Base-by-base conservation (phyloP, 306 rosid species). In the Vicia sativa region DNA sequence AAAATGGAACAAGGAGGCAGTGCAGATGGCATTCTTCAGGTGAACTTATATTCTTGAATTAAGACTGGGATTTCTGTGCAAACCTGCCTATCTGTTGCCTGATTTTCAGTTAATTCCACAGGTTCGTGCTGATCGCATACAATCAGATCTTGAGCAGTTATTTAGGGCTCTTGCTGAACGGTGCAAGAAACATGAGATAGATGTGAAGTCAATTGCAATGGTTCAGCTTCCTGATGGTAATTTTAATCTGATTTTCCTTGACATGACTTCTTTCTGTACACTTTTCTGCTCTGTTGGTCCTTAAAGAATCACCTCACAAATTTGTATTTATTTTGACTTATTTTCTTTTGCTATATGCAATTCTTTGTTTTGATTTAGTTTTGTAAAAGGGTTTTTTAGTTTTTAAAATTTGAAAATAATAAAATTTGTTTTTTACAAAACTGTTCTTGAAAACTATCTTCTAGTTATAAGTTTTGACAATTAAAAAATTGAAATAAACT, bases 11-110 rank as follows among this genome's bases (percentile, higher is more conserved):
- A 90, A 75, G 98, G 98, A 80, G 98, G 98, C 71, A 92, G 98
- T 73, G 85, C 89, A 3, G 96, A 92, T 78, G 98, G 98, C 76
- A 92, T 92, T 72, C 98, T 92, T 84, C 98, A 92, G 96, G 98
- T 92, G 67, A 62, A 65, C 49, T 70, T 52, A 71, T 31, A 55
- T 58, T 54, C 10, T 56, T 62, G 37, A 35, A 60, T 57, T 69
- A 52, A 62, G 67, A 35, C 54, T 3, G 13, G n/a, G 15, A 37
- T 39, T 71, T 77, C 68, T 43, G 1, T 58, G 58, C 44, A 50
- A 59, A 62, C 28, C 63, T 61, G 62, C 80, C 56, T 59, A 44
- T 68, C 38, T 46, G 52, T 73, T 46, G n/a, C 50, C 80, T 81
- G 76, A 86, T 77, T 38, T 65, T 65, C 65, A 26, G 65, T 57